These are phyloP conservation scores for Lipomyces spencermartinsiae DNA, from an alignment of 805 yeast genomes.

Conservation along the genomic window DNA sequence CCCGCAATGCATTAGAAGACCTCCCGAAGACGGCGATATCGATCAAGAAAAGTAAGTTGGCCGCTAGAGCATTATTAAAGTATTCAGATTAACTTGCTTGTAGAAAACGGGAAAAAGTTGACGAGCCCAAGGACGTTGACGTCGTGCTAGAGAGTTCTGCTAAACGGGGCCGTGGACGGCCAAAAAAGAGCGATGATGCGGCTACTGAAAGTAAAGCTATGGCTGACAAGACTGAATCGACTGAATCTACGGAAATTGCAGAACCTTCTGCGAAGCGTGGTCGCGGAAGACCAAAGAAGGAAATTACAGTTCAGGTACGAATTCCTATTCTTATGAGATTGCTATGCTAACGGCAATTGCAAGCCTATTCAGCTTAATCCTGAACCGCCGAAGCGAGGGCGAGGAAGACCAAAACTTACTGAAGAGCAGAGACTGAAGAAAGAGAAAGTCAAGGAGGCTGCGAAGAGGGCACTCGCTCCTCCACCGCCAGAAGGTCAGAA, in stretches of 20 bases:
- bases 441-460: not conserved
- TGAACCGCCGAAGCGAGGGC: slow-evolving; percentile 16
- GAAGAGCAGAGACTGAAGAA: not conserved
- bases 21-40: not conserved
- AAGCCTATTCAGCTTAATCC: not conserved
- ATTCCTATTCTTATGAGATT: not conserved
- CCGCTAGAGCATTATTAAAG: not conserved
- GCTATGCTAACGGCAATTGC: not conserved
- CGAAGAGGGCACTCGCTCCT: not conserved
- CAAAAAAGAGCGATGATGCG: slow-evolving; percentile 15
- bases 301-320: not conserved
- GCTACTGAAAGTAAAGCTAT: slow-evolving; percentile 5
- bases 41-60: slow-evolving; percentile 5
- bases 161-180: slow-evolving; percentile 35
- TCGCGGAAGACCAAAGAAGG: slow-evolving; percentile 28
- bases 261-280: slow-evolving; percentile 20
- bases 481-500: not conserved
- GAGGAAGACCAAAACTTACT: slow-evolving; percentile 19
- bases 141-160: not conserved
- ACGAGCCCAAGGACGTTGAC: not conserved
- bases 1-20: not conserved
- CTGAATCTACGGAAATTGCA: not conserved
- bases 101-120: not conserved
- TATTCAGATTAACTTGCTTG: not conserved
- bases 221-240: not conserved